These are phyloP conservation scores for Ophiostoma australiae DNA, from an alignment of 2,329 filamentous ascomycete species.

Conservation along the genomic window DNA sequence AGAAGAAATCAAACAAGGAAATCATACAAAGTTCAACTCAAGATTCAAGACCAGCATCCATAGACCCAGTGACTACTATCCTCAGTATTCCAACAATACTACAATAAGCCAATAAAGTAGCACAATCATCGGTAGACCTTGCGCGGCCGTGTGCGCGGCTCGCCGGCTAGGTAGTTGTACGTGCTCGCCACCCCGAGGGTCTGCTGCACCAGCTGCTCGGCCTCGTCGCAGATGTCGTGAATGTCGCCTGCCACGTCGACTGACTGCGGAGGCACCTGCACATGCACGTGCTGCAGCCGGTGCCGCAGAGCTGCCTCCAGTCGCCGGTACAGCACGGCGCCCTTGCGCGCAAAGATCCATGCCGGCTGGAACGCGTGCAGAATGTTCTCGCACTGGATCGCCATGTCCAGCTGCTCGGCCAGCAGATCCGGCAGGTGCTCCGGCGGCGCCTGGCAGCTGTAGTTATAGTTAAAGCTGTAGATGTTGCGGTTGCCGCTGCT, in stretches of 20 bases:
- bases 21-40: background rate
- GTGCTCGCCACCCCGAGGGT: constrained; percentile 20
- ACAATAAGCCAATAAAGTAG: background rate
- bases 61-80: too few species aligned
- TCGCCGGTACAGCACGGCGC: constrained; percentile 14
- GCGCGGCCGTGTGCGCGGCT: constrained; percentile 18
- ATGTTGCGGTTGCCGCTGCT: constrained; percentile 2
- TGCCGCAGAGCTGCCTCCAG: constrained; percentile 16
- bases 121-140: background rate
- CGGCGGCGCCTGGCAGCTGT: background rate
- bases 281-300: constrained; percentile 16
- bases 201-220: constrained; percentile 20
- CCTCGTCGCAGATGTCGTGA: constrained; percentile 24
- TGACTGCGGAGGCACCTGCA: background rate
- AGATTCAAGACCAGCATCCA: too few species aligned
- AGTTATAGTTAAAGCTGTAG: background rate
- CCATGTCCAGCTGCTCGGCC: constrained; percentile 23
- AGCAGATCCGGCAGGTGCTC: constrained; percentile 16
- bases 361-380: constrained; percentile 18
- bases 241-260: constrained; percentile 15
- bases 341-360: constrained; percentile 18
- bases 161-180: constrained; percentile 23
- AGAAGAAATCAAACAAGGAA: background rate
- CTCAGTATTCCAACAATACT: background rate
- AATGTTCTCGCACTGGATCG: constrained; percentile 20